These are phyloP conservation scores for Kwoniella sp. DNA, from an alignment of 768 basidiomycete species.

Conservation along the genomic window DNA sequence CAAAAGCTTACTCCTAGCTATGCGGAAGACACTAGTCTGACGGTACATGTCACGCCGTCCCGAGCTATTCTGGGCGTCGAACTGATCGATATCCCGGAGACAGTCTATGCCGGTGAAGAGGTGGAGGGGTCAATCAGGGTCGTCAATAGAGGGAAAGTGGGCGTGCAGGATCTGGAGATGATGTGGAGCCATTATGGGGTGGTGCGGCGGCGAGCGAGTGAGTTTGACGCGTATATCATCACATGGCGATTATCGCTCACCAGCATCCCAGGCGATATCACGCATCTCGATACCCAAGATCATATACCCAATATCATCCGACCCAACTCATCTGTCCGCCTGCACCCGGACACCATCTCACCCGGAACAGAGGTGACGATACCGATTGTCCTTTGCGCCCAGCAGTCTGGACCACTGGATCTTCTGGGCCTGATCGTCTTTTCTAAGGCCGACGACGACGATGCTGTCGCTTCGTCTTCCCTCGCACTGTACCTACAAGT, in stretches of 20 bases:
- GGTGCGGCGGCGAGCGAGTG: slow-evolving; percentile 54
- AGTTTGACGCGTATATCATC: neutral
- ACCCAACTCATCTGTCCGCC: slow-evolving; percentile 18
- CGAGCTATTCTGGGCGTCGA: slow-evolving; percentile 64
- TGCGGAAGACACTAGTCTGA: slow-evolving; percentile 67
- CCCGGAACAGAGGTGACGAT: slow-evolving; percentile 63
- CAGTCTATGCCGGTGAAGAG: slow-evolving; percentile 71
- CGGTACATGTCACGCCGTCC: slow-evolving; percentile 67
- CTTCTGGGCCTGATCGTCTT: slow-evolving; percentile 18
- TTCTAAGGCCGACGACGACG: neutral
- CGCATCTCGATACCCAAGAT: slow-evolving; percentile 62
- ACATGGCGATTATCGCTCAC: neutral
- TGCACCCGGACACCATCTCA: slow-evolving; percentile 46
- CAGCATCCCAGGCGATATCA: slow-evolving; percentile 49
- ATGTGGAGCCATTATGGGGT: slow-evolving; percentile 62
- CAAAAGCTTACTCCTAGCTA: slow-evolving; percentile 73
- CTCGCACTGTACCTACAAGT: slow-evolving; percentile 5
- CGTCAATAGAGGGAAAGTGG: slow-evolving; percentile 67
- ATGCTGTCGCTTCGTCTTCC: neutral
- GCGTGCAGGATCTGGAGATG: slow-evolving; percentile 73
- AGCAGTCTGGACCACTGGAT: slow-evolving; percentile 55
- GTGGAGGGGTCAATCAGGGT: slow-evolving; percentile 64
- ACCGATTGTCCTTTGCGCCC: slow-evolving; percentile 64
- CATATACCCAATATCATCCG: slow-evolving; percentile 27
- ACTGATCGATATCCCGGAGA: slow-evolving; percentile 54